Evolutionary conservation across 2,329 filamentous ascomycete species (phyloP).

Genomic region (Microdochium paspali): DNA sequence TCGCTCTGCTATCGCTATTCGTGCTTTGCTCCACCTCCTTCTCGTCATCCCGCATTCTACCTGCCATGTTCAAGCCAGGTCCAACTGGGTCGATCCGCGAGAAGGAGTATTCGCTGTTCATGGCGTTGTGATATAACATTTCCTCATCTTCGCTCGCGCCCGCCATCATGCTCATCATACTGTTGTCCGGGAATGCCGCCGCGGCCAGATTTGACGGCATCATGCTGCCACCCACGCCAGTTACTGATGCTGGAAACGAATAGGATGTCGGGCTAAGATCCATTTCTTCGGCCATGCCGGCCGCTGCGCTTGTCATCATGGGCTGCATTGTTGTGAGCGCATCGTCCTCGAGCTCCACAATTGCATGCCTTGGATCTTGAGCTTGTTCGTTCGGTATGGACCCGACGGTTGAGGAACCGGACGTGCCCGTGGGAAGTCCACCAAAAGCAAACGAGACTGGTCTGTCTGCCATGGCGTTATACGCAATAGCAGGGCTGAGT

Average conservation of each 20-base stretch:
- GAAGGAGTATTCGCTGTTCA: not conserved
- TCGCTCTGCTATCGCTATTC: not conserved
- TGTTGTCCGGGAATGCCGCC: not conserved
- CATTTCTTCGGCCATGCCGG: not conserved
- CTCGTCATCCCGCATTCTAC: not conserved
- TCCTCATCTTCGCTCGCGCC: not conserved
- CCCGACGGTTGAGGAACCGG: too few relatives aligned
- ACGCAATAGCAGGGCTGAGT: slow-evolving; percentile 18
- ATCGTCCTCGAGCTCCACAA: not conserved
- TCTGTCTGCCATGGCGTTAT: not conserved
- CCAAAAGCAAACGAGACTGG: not conserved
- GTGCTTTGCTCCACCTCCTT: not conserved
- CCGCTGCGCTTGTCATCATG: not conserved
- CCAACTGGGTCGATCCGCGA: not conserved
- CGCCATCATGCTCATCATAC: not conserved
- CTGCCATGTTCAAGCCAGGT: not conserved
- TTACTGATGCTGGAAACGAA: not conserved
- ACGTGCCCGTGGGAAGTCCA: not conserved
- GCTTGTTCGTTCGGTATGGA: too few relatives aligned
- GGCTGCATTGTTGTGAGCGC: not conserved
- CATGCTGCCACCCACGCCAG: not conserved
- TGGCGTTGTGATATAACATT: not conserved
- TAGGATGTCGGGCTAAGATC: not conserved
- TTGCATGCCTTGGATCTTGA: too few relatives aligned
- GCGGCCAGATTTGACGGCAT: not conserved